Base-by-base conservation (phyloP, 73 alveolate genomes). In the Effrenium voratum region DNA sequence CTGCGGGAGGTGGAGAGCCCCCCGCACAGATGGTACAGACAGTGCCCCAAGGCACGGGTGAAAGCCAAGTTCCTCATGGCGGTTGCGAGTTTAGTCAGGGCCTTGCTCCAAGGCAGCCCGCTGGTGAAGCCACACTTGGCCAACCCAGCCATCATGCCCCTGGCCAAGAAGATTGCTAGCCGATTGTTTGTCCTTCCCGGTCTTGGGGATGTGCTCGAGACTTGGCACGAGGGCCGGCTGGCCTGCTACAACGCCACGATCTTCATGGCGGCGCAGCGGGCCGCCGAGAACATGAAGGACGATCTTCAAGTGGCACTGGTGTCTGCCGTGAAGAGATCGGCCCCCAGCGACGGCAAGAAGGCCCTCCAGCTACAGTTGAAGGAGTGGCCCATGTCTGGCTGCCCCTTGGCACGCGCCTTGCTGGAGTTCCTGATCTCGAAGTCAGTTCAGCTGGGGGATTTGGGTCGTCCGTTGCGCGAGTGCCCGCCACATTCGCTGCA, bases 51-150 rank as follows among this genome's bases (percentile, higher is more conserved):
- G 52, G 70, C 96, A 2, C 47, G 96, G 19, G 96, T 90, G n/a
- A 90, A 90, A n/a, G 86, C 96, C 41, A 90, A 90, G 86, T 90
- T 90, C 47, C 52, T 90, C 87, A 90, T 90, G 96, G 96, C 96
- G n/a, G 82, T 68, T 55, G 96, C 96, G 32, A 68, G 86, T 55
- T 26, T 90, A 12, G 86, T 50, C 19, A 47, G 96, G 38, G 96
- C 96, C 28, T 59, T 87, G 85, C 43, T 45, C 34, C 73, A 50
- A 30, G 86, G 86, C 41, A 90, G 73, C 28, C 87, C 95, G 19
- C 44, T 87, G 68, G 50, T 90, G 87, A 90, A 90, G 79, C 73
- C 86, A 1, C 19, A 19, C 44, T 28, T 90, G n/a, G n/a, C 70
- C 30, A 68, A 66, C 44, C 96, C 96, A 3, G 73, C 34, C 46